Conservation (phyloP, 2,329 filamentous ascomycete species). For the Colletotrichum coccodes region DNA sequence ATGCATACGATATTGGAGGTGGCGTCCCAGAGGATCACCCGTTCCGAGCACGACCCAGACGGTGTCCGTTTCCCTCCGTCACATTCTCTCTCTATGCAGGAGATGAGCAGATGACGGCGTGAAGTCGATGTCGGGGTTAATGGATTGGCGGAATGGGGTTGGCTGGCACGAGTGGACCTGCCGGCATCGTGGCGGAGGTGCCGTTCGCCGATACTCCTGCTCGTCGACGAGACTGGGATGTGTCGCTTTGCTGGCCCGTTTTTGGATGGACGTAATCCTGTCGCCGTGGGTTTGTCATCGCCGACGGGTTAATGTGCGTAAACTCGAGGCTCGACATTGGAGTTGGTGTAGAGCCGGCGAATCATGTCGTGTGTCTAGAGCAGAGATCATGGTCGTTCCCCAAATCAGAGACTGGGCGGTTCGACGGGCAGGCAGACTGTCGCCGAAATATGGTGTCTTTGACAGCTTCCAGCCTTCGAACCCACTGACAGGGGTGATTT, state of each 20-base stretch:
- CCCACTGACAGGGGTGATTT: background rate
- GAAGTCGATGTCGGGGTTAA: background rate
- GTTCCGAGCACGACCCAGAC: background rate
- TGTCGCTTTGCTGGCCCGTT: background rate
- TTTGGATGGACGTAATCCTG: background rate
- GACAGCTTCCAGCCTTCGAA: background rate
- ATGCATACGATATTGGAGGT: slow-evolving; percentile 32
- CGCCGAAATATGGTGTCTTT: background rate
- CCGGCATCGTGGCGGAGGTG: background rate
- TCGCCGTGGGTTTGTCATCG: background rate
- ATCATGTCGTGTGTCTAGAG: background rate
- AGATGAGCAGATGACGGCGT: slow-evolving; percentile 1
- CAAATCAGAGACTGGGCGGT: background rate
- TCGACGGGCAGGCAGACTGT: background rate
- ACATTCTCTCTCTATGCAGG: slow-evolving; percentile 1
- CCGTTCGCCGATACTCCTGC: background rate
- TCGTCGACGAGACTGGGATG: background rate
- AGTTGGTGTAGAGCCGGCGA: background rate
- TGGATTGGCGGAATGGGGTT: background rate
- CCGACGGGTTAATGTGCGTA: background rate
- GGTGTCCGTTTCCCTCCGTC: background rate
- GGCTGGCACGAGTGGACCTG: background rate
- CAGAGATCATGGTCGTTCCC: background rate
- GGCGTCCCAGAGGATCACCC: slow-evolving; percentile 20
- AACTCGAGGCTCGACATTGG: background rate